These are phyloP conservation scores for Candida methanosorbosa DNA, from an alignment of 805 yeast species.

Conservation along the genomic window DNA sequence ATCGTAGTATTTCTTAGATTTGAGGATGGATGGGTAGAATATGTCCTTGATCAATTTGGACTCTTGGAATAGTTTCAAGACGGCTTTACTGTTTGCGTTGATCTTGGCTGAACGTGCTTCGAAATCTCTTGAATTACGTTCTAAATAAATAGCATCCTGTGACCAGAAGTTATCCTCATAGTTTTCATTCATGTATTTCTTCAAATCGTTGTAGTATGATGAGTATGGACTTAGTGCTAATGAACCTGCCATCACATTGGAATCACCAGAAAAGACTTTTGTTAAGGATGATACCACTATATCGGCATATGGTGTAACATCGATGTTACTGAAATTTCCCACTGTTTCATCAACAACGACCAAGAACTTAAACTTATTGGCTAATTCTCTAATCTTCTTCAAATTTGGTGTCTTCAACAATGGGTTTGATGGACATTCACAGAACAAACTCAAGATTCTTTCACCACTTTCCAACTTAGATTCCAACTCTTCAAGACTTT, in stretches of 20 bases:
- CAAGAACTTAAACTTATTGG: slow-evolving; percentile 63
- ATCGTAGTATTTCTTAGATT: slow-evolving; percentile 60
- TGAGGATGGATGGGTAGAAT: slow-evolving; percentile 59
- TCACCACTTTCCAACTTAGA: slow-evolving; percentile 50
- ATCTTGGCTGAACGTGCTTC: slow-evolving; percentile 49
- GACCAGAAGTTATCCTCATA: slow-evolving; percentile 82
- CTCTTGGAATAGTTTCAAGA: slow-evolving; percentile 42
- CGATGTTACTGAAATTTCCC: slow-evolving; percentile 81
- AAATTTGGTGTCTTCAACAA: slow-evolving; percentile 78
- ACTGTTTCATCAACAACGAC: slow-evolving; percentile 91
- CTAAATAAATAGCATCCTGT: slow-evolving; percentile 88
- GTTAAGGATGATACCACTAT: slow-evolving; percentile 81
- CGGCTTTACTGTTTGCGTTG: slow-evolving; percentile 46
- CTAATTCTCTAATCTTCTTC: slow-evolving; percentile 49
- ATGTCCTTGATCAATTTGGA: slow-evolving; percentile 51
- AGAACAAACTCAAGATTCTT: slow-evolving; percentile 66
- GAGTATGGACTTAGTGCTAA: slow-evolving; percentile 68
- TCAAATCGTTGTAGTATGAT: slow-evolving; percentile 37
- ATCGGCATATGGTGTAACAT: slow-evolving; percentile 78
- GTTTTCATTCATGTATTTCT: slow-evolving; percentile 37
- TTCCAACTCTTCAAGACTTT: slow-evolving; percentile 59
- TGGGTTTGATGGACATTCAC: slow-evolving; percentile 97
- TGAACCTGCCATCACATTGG: slow-evolving; percentile 94
- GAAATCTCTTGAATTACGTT: slow-evolving; percentile 89
- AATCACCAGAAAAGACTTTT: slow-evolving; percentile 88